Base-by-base conservation (phyloP, 2,329 filamentous ascomycete genomes). In the Sphaerulina populicola region DNA sequence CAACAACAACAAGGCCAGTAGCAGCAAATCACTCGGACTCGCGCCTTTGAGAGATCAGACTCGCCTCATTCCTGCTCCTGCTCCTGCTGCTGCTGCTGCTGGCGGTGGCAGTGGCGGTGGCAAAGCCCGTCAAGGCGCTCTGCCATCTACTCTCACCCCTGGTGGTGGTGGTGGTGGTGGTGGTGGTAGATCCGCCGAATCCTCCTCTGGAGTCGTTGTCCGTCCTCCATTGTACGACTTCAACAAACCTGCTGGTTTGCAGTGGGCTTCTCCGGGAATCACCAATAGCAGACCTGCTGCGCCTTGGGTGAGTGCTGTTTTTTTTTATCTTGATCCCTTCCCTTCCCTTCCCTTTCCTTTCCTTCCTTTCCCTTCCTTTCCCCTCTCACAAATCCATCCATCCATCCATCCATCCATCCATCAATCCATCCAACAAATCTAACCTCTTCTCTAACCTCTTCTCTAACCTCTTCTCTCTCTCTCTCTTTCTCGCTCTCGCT, bases 161-260 rank as follows among this genome's bases (percentile, higher is more conserved):
- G 36, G 33, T n/a, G n/a, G n/a, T n/a, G n/a, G n/a, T n/a, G n/a
- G n/a, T n/a, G n/a, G n/a, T n/a, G n/a, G n/a, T n/a, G n/a, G n/a
- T n/a, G n/a, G n/a, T n/a, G n/a, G n/a, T n/a, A n/a, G n/a, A 30
- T 33, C 31, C 50, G 37, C 33, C n/a, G 31, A 29, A 12, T 30
- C 39, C n/a, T 10, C 15, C 15, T 12, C 15, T 0, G 36, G 36
- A 5, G 38, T 27, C 29, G 15, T 23, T 14, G 42, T 59, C 14
- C 54, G 47, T 7, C 60, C 56, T 10, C 60, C 57, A 8, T 37
- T 54, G 41, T 58, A 56, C 52, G 56, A 61, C 38, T 44, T 48
- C 21, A 53, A 37, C 15, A 43, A 51, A 15, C 21, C 27, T 18
- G 38, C 53, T 2, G 31, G 12, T 23, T 31, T 57, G 10, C 60